Base-by-base conservation (phyloP, 2,329 filamentous ascomycete species). In the Ceratocystis variospora region DNA sequence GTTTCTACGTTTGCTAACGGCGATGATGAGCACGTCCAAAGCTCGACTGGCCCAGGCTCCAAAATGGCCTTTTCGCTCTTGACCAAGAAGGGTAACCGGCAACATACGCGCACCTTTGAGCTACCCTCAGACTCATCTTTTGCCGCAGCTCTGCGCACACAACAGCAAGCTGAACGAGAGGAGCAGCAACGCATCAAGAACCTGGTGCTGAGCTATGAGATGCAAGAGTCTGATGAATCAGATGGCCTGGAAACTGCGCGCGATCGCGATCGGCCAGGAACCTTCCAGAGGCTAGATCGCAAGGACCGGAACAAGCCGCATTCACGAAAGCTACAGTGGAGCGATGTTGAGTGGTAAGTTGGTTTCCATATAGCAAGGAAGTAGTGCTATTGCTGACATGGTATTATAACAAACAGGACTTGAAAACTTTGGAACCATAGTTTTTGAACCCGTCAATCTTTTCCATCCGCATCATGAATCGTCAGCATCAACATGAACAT, bases 121-220 rank as follows among this genome's bases (percentile, higher is more conserved):
- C 79, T 97, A 61, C 89, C 89, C 8, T 87, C 93, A 1, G 89
- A 99, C 74, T 97, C 94, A 0, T 92, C 86, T 62, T 96, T 99
- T 76, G 94, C 94, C 5, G 83, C 97, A 70, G 94, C 94, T 55
- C 94, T 99, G 91, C 94, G 90, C 74, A 91, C 84, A 68, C 92
- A 97, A 77, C 92, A 96, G 74, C 89, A 95, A 76, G 93, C 91
- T 2, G 93, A 97, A 74, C 87, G 88, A 64, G 94, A 96, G 73
- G 95, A 99, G 75, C 93, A 99, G 75, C 91, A 96, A 75, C 89
- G 94, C 69, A 99, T 99, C 83, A 99, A 99, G 79, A 96, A 90
- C 72, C 81, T 99, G 59, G 94, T 99, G 65, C 80, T 99, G 71
- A 97, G 96, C 76, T 96, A 96, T 73, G 94, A 99, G 77, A 84